These are phyloP conservation scores for Primulina huaijiensis DNA, from an alignment of 257 asterid genomes.

Conservation along the genomic window DNA sequence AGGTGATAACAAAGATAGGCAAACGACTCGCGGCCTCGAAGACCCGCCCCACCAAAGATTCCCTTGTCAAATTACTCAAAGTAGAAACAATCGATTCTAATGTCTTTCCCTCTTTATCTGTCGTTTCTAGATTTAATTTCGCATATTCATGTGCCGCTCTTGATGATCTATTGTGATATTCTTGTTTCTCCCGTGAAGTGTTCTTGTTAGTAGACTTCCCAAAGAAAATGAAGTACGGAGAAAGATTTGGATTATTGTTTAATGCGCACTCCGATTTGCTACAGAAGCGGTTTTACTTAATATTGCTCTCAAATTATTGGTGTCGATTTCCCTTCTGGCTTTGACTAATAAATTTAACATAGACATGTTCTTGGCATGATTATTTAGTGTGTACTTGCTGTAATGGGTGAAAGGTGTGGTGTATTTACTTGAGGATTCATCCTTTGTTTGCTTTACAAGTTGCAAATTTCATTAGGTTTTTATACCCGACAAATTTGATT, in stretches of 20 bases:
- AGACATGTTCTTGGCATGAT: background rate
- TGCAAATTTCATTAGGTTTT: background rate
- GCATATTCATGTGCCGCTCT: background rate
- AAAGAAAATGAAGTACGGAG: too few species aligned
- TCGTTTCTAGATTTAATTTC: background rate
- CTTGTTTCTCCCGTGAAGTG: too few species aligned
- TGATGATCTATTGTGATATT: too few species aligned
- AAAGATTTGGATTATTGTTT: too few species aligned
- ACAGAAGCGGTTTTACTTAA: too few species aligned
- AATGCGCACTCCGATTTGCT: too few species aligned
- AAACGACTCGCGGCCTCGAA: conserved; percentile 42
- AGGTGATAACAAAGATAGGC: conserved; percentile 41
- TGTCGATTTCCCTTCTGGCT: background rate
- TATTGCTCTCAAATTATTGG: too few species aligned
- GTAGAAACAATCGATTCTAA: conserved; percentile 27
- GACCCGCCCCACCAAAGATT: conserved; percentile 58
- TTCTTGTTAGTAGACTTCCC: too few species aligned
- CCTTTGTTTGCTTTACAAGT: too few species aligned
- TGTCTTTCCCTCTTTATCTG: background rate
- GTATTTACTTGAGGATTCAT: too few species aligned
- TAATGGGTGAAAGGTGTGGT: background rate
- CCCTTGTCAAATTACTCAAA: conserved; percentile 57
- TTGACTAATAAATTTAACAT: background rate
- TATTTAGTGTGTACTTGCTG: background rate
- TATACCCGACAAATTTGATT: background rate